These are phyloP conservation scores for Septoria linicola DNA, from an alignment of 2,329 filamentous ascomycete species.

Conservation along the genomic window DNA sequence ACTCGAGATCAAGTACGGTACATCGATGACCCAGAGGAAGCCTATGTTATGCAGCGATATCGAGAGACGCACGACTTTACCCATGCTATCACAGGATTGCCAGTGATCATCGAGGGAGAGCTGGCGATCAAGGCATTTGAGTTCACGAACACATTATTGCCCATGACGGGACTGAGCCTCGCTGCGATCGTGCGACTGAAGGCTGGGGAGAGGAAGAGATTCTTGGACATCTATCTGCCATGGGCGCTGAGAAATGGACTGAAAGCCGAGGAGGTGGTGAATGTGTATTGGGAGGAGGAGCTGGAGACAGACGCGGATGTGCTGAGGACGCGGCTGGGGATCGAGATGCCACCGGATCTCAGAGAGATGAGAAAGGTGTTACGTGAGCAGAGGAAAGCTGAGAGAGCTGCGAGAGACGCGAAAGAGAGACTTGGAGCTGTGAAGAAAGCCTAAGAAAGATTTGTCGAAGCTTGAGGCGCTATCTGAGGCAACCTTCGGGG, in stretches of 20 bases:
- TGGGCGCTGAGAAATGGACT: slow-evolving; percentile 88
- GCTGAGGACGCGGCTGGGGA: slow-evolving; percentile 70
- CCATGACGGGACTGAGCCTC: slow-evolving; percentile 89
- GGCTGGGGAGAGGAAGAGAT: slow-evolving; percentile 61
- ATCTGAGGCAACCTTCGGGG: too few species aligned
- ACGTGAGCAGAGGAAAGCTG: slow-evolving; percentile 63
- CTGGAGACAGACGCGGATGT: slow-evolving; percentile 78
- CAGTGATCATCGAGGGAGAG: slow-evolving; percentile 91
- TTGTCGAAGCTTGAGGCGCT: too few species aligned
- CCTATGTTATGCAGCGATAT: slow-evolving; percentile 98
- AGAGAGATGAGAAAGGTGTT: slow-evolving; percentile 71
- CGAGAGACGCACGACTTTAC: slow-evolving; percentile 98
- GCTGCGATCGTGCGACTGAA: slow-evolving; percentile 68
- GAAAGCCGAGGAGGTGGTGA: slow-evolving; percentile 76
- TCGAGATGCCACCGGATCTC: slow-evolving; percentile 86
- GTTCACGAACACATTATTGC: slow-evolving; percentile 88
- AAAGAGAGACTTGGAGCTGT: slow-evolving; percentile 8
- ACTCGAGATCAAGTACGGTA: slow-evolving; percentile 80
- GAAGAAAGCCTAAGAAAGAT: slow-evolving; percentile 4
- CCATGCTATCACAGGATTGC: slow-evolving; percentile 88
- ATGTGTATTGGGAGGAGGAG: slow-evolving; percentile 97
- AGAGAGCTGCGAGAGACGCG: slow-evolving; percentile 54
- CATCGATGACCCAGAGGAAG: slow-evolving; percentile 92
- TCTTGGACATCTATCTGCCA: slow-evolving; percentile 74
- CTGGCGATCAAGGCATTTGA: slow-evolving; percentile 97